Conservation (phyloP, 768 basidiomycete genomes). For the Pisolithus orientalis region DNA sequence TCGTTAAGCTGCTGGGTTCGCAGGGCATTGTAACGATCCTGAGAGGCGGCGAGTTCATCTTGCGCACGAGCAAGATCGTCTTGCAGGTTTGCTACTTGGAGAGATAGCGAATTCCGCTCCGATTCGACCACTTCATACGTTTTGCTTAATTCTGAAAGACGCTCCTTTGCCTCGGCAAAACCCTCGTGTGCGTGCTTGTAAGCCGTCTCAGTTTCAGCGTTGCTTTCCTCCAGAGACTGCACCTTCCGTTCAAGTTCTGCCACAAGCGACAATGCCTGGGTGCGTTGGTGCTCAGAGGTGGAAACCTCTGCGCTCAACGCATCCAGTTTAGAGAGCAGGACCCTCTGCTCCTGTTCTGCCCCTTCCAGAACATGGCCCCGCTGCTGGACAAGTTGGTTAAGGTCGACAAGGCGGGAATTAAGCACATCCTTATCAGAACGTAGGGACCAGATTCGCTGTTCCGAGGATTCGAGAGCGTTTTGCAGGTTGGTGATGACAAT, state of each 20-base stretch:
- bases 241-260: constrained; percentile 32
- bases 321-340: constrained; percentile 28
- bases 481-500: constrained; percentile 37
- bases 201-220: constrained; percentile 28
- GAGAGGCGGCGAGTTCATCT: constrained; percentile 48
- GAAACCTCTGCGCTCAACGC: constrained; percentile 30
- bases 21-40: constrained; percentile 54
- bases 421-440: constrained; percentile 10
- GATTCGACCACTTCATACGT: constrained; percentile 54
- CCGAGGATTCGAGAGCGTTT: constrained; percentile 19
- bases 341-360: constrained; percentile 17
- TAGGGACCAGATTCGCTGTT: constrained; percentile 7
- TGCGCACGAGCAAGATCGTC: constrained; percentile 49
- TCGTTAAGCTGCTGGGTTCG: constrained; percentile 62
- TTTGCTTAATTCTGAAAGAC: constrained; percentile 38
- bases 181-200: constrained; percentile 30
- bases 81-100: constrained; percentile 59
- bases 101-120: constrained; percentile 58
- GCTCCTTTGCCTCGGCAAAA: constrained; percentile 29
- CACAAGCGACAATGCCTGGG: constrained; percentile 21
- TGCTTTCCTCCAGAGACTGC: constrained; percentile 24
- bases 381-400: constrained; percentile 12
- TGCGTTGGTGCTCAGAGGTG: constrained; percentile 20
- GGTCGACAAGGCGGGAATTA: constrained; percentile 12
- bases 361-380: constrained; percentile 11